A percentile compares a stretch with the other conserved stretches of the same genome.
Evolutionary conservation across 1,139 yeast genomes (phyloP).

Genomic region (Hansenula lynferdii): DNA sequence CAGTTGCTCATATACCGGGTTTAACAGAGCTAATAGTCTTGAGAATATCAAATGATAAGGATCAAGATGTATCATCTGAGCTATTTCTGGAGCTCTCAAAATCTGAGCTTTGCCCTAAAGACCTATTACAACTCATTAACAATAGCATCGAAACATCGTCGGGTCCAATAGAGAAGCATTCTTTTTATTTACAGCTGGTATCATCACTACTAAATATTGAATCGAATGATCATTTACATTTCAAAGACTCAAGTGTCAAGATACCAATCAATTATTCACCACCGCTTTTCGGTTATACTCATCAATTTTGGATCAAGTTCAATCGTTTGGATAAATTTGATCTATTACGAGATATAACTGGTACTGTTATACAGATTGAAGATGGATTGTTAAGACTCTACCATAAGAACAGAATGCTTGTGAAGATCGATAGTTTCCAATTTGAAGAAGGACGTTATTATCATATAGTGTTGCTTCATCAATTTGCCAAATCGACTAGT

Average conservation of each 20-base stretch:
- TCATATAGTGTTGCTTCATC: conserved; percentile 18
- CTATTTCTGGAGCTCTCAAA: neutral
- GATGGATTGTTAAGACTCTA: conserved; percentile 9
- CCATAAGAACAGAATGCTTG: conserved; percentile 7
- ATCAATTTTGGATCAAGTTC: conserved; percentile 19
- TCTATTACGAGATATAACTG: conserved; percentile 6
- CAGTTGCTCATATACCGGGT: neutral
- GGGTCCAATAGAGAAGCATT: too few species aligned
- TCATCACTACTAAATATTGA: conserved; percentile 12
- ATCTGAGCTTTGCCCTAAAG: neutral
- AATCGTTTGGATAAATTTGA: conserved; percentile 6
- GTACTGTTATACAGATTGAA: neutral
- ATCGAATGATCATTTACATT: conserved; percentile 10
- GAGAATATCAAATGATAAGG: neutral
- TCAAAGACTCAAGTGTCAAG: conserved; percentile 12
- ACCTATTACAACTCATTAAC: neutral
- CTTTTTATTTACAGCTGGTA: conserved; percentile 4
- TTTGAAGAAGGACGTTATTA: conserved; percentile 13
- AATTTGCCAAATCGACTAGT: conserved; percentile 9
- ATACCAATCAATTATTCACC: conserved; percentile 3
- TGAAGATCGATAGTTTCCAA: conserved; percentile 12
- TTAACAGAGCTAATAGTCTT: neutral
- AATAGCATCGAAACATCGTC: conserved; percentile 1
- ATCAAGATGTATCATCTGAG: neutral
- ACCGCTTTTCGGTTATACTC: conserved; percentile 9